Base-by-base conservation (phyloP, 2,329 filamentous ascomycete species). In the Cladophialophora immunda region DNA sequence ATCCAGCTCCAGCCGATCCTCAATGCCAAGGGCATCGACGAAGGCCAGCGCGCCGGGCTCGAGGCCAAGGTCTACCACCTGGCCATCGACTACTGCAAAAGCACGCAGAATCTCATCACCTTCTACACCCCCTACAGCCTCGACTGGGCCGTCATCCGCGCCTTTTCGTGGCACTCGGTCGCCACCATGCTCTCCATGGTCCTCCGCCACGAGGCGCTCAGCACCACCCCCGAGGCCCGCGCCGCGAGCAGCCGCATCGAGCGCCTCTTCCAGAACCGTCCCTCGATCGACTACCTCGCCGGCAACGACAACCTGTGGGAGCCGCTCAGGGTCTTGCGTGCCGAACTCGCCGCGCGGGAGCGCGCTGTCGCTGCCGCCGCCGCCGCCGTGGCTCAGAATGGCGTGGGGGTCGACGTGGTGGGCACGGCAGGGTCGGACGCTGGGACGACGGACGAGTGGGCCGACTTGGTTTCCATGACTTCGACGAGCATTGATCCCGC, bases 131-230 rank as follows among this genome's bases (percentile, higher is more conserved):
- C 62, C 15, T 57, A 64, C 62, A 58, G 32, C 45, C 54, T 64
- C n/a, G 62, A 64, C 54, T 64, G 62, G 62, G 45, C 32, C 45
- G 22, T 64, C 38, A 29, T 64, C 36, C 61, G 61, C 4, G 61
- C 61, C 22, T 64, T 64, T n/a, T 64, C 55, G 2, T 64, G 62
- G 62, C 62, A 64, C 55, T 64, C 62, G 32, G 62, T 64, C n/a
- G 62, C 62, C 11, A 58, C 55, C 29, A 58, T 64, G 62, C 62
- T 64, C 25, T 64, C 62, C 15, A 64, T 59, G 62, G 62, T 64
- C 3, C 55, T 64, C 9, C 62, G 62, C 55, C 62, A 64, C 55
- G 62, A 64, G n/a, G 62, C 55, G 5, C 55, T 64, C 5, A 64
- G 55, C 36, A 22, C 32, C 30, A 58, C 38, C 29, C 41, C 45